Percentiles rank a stretch among this genome's conserved stretches.
Evolutionary conservation across 2,329 filamentous ascomycete species (phyloP).

Genomic region (Beauveria pseudobassiana): DNA sequence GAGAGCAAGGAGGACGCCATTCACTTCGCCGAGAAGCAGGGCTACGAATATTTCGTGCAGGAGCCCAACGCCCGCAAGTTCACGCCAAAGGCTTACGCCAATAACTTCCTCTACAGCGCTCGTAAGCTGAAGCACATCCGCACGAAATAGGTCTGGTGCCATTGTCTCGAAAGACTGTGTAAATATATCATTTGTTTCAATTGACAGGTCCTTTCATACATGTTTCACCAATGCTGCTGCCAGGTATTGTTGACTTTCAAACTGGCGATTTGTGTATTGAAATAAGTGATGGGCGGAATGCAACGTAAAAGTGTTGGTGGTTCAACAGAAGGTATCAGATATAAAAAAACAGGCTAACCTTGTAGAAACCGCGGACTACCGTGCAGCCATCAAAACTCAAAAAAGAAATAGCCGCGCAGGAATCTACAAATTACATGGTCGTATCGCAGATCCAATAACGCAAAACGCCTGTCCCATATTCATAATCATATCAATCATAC

Average conservation of each 20-base stretch:
- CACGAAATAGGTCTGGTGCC: conserved; percentile 54
- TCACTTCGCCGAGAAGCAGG: conserved; percentile 93
- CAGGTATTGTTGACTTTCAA: not conserved
- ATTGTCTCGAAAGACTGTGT: conserved; percentile 3
- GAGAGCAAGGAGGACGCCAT: conserved; percentile 92
- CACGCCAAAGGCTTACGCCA: conserved; percentile 87
- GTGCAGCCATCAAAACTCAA: conserved; percentile 10
- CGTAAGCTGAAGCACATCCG: conserved; percentile 83
- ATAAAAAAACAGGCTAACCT: not conserved
- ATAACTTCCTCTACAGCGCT: conserved; percentile 84
- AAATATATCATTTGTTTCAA: conserved; percentile 6
- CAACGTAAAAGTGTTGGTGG: not conserved
- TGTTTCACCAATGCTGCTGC: not conserved
- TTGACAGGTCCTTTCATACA: not conserved
- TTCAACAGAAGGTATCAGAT: not conserved
- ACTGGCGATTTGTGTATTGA: not conserved
- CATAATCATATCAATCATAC: conserved; percentile 27
- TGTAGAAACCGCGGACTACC: not conserved
- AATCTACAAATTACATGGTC: not conserved
- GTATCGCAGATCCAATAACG: conserved; percentile 14
- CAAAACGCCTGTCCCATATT: conserved; percentile 1
- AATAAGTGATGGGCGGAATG: not conserved
- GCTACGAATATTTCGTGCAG: conserved; percentile 98
- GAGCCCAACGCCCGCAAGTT: conserved; percentile 87
- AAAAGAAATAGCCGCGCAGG: not conserved